Evolutionary conservation across 2,329 filamentous ascomycete genomes (phyloP), one percentile per base, ranked within the genome.

Genomic region (Fusarium robinianum): DNA sequence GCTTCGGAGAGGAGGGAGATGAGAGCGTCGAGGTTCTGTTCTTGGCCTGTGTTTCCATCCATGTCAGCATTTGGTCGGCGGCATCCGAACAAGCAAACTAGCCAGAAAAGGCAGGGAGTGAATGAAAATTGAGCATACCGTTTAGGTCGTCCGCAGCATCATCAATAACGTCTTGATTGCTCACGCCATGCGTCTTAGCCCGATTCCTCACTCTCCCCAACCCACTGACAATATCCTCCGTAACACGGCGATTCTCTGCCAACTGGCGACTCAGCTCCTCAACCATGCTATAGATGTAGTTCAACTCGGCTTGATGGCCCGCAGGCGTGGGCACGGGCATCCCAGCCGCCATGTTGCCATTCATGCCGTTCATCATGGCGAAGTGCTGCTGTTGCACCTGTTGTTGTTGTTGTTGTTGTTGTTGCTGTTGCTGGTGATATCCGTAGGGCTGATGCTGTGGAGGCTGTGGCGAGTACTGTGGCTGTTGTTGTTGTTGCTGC

Each of bases 201-300:
- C 73, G 75, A 57, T 74, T 77, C 46, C 82, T 78, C 53, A 86
- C 79, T 44, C 76, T 74, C 18, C 83, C 83, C 27, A 85, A 73
- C 26, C 79, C 79, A n/a, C 72, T 74, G 35, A 85, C 79, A 32
- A 86, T 83, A 17, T 83, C 79, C 52, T 83, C 79, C n/a, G 81
- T 78, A 24, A 79, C 76, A 27, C 76, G 73, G 53, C 79, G 73
- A 62, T 83, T 84, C 37, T 83, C 79, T 9, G 80, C 76, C 19
- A 85, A 72, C 61, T 84, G 79, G 22, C 78, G 76, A 57, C 81
- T 83, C 33, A 85, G 72, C 62, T 84, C 80, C 60, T 86, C 83
- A 8, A 86, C 82, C 78, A 85, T 81, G 53, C 74, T 73, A 62
- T 85, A 84, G 60, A 86, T 83, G 66, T 83, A 81, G 62, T 83